phyloP scores from a whole-genome alignment of 345 rosid genomes.

The Gossypium mustelinum region DNA sequence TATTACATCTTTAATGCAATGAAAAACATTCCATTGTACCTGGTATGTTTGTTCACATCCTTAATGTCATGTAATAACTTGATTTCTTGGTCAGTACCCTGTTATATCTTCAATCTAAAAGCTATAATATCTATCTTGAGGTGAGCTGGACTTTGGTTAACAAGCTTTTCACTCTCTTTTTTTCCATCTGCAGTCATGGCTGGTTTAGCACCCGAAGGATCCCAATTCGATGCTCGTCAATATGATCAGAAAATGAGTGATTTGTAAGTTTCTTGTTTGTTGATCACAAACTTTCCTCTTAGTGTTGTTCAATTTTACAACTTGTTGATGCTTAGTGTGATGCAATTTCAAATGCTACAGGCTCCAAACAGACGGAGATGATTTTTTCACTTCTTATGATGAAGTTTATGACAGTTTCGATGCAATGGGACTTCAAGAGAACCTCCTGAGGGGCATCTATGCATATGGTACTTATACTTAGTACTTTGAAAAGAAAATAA shows the following conservation, averaged over 20 bases:
- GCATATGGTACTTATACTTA: constrained; percentile 64
- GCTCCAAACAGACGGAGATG: constrained; percentile 47
- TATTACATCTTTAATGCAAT: constrained; percentile 23
- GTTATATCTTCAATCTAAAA: background rate
- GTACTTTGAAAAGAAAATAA: background rate
- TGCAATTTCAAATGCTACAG: constrained; percentile 27
- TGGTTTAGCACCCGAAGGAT: constrained; percentile 64
- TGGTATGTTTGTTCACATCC: background rate
- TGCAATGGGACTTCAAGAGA: constrained; percentile 71
- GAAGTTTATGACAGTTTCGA: constrained; percentile 83
- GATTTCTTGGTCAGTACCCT: background rate
- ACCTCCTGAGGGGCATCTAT: constrained; percentile 85
- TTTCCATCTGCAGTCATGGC: constrained; percentile 55
- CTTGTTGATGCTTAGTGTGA: background rate
- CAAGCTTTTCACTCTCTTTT: background rate
- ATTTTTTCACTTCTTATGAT: constrained; percentile 72
- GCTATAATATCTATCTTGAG: background rate
- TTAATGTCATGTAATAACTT: background rate
- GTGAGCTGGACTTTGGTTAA: background rate
- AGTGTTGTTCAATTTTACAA: background rate
- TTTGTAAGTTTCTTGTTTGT: constrained; percentile 44
- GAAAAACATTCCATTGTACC: background rate
- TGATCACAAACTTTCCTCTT: background rate
- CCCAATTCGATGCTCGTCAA: constrained; percentile 67
- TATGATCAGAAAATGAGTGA: constrained; percentile 74